Base-by-base conservation (phyloP, 2,329 filamentous ascomycete species). In the Ceratocystis variospora region DNA sequence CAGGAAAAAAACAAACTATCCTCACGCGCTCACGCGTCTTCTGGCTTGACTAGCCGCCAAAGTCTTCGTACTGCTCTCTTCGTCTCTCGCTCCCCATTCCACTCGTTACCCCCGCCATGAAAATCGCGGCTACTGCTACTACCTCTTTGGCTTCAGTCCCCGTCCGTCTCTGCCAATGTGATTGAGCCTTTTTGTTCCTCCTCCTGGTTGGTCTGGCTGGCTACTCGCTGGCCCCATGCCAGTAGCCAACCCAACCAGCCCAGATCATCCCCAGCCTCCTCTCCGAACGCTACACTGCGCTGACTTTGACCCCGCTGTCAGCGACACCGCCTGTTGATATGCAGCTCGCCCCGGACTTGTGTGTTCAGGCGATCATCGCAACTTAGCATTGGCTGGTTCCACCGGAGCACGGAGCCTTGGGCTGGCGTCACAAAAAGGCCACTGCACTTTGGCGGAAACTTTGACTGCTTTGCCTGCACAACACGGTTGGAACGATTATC, bases 391-490 rank as follows among this genome's bases (percentile, higher is more conserved):
- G 50, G 46, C 61, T 31, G 64, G 63, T n/a, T 37, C 17, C 63
- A 53, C 37, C 25, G 45, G n/a, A 66, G 57, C 48, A 66, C 66
- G 44, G 57, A 66, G 41, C 19, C 3, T 10, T n/a, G 25, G 46
- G 5, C 37, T 68, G 19, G 67, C 53, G n/a, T 41, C 64, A n/a
- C 63, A 64, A 65, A 45, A 64, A 62, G 67, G 22, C 45, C 15
- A 55, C 8, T 37, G 33, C 33, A 37, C 10, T 37, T 64, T 55
- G 25, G 53, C n/a, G 53, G 64, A 59, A 17, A 59, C 25, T 19
- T 41, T 15, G 65, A 64, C 44, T 67, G 66, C 66, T 37, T 37
- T 64, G 68, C 57, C 65, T 67, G 37, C 63, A 59, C 28, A 66
- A 68, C 46, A 65, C 25, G 31, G 19, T 65, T 63, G 65, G 67